Percentiles rank a stretch among this genome's conserved stretches.
Conservation (phyloP, 1,284 basidiomycete genomes). For the Malassezia obtusa region DNA sequence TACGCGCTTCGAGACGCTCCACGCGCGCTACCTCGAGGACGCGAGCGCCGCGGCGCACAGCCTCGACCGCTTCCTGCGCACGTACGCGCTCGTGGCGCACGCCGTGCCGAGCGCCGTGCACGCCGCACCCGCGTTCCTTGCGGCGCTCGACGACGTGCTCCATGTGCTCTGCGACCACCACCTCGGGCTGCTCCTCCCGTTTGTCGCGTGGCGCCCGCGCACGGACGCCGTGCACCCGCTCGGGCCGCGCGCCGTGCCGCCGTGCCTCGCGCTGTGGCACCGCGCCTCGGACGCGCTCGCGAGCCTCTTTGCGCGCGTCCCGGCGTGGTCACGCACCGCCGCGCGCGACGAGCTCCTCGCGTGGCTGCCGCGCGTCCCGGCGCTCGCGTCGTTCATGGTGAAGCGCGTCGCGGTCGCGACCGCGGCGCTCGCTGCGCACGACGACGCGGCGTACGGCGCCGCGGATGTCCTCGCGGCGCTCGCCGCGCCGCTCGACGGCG, state of each 20-base stretch:
- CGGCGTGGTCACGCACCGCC: conserved; percentile 32
- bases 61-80: conserved; percentile 1
- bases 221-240: background rate
- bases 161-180: conserved; percentile 38
- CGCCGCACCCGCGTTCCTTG: conserved; percentile 35
- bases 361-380: conserved; percentile 43
- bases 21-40: conserved; percentile 3
- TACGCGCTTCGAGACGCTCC: conserved; percentile 13
- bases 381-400: conserved; percentile 41
- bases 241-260: background rate
- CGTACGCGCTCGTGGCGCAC: conserved; percentile 1
- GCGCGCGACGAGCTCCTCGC: conserved; percentile 34
- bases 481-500: conserved; percentile 31
- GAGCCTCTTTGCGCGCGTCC: conserved; percentile 37
- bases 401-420: conserved; percentile 24
- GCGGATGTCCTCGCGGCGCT: conserved; percentile 20
- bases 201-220: conserved; percentile 22
- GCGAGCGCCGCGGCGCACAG: background rate
- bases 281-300: conserved; percentile 36
- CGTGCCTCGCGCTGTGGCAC: conserved; percentile 32
- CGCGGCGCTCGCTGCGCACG: conserved; percentile 3
- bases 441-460: background rate
- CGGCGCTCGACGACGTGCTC: conserved; percentile 39
- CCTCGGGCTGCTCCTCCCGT: conserved; percentile 36
- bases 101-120: conserved; percentile 5